Conservation (phyloP, 371 early-diverging fungal genomes). For the Saksenaea vasiformis region DNA sequence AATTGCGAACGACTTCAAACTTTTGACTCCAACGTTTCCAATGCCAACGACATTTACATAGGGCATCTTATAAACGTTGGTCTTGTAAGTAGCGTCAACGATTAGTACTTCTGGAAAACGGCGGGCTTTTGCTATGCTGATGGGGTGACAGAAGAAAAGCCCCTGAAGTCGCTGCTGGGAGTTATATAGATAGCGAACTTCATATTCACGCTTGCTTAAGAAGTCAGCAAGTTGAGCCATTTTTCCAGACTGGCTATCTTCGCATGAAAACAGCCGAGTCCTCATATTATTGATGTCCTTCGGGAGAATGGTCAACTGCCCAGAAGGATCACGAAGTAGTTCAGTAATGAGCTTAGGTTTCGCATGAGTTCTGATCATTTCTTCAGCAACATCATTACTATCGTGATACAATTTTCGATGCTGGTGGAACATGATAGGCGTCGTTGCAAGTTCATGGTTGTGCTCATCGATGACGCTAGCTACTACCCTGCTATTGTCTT, state of each 20-base stretch:
- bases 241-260: background rate
- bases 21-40: slow-evolving; percentile 32
- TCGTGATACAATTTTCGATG: background rate
- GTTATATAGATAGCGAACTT: background rate
- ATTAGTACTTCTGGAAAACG: background rate
- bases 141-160: slow-evolving; percentile 1
- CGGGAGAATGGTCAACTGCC: background rate
- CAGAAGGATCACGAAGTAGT: background rate
- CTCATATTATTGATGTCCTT: background rate
- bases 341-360: background rate
- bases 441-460: background rate
- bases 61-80: slow-evolving; percentile 2
- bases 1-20: slow-evolving; percentile 6
- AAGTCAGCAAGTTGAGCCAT: background rate
- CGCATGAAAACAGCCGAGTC: background rate
- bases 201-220: background rate
- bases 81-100: slow-evolving; percentile 1
- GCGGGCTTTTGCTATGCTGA: background rate
- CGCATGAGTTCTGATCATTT: background rate
- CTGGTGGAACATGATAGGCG: background rate
- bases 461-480: background rate
- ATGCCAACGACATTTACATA: slow-evolving; percentile 30
- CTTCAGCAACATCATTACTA: background rate
- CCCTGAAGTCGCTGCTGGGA: background rate
- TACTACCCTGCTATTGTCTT: background rate